phyloP scores from a whole-genome alignment of 768 basidiomycete species.

The Lactifluus piperatus region DNA sequence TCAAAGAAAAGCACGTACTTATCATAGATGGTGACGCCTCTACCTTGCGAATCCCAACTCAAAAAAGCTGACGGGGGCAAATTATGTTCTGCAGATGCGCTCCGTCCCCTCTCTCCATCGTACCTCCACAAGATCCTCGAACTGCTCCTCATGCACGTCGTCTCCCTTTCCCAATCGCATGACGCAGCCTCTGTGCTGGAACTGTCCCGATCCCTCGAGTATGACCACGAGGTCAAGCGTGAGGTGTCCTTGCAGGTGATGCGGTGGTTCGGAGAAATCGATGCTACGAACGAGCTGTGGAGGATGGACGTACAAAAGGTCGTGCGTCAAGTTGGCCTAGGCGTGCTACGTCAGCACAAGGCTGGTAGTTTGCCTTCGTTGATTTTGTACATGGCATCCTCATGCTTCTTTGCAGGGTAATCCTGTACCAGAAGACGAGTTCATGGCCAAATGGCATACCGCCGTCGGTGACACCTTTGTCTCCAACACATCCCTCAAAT shows the following conservation, averaged over 20 bases:
- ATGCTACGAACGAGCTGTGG: conserved; percentile 39
- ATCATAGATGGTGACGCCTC: conserved; percentile 48
- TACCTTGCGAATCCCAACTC: neutral
- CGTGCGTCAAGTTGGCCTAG: conserved; percentile 70
- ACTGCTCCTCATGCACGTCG: conserved; percentile 62
- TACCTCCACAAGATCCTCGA: conserved; percentile 68
- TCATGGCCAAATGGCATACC: conserved; percentile 60
- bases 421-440: conserved; percentile 43
- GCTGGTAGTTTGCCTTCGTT: conserved; percentile 27
- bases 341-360: conserved; percentile 54
- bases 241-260: conserved; percentile 61
- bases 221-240: conserved; percentile 64
- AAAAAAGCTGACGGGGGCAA: neutral
- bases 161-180: conserved; percentile 50
- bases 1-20: conserved; percentile 65
- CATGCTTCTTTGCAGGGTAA: conserved; percentile 39
- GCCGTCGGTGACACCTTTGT: conserved; percentile 76
- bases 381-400: neutral
- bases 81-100: conserved; percentile 37
- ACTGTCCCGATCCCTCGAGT: conserved; percentile 51
- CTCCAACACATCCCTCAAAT: conserved; percentile 44
- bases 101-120: conserved; percentile 61
- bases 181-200: conserved; percentile 47
- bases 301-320: conserved; percentile 51
- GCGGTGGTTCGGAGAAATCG: conserved; percentile 69